phyloP scores from a whole-genome alignment of 306 rosid species.

The Malus domestica region ASM211411v1 NC_041804.1:6269001-6269500 shows the following conservation, averaged over 20 bases:
- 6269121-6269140: background rate
- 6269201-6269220: background rate
- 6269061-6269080: slow-evolving; percentile 64
- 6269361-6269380: background rate
- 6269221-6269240: background rate
- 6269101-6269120: slow-evolving; percentile 17
- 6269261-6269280: background rate
- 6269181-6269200: background rate
- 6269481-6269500: background rate
- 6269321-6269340: background rate
- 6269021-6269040: slow-evolving; percentile 98
- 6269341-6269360: background rate
- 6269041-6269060: slow-evolving; percentile 95
- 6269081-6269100: slow-evolving; percentile 61
- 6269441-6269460: background rate
- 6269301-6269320: background rate
- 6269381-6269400: background rate
- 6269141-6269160: background rate
- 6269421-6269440: background rate
- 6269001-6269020: slow-evolving; percentile 87
- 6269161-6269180: slow-evolving; percentile 1
- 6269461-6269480: background rate
- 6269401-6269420: background rate
- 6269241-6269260: background rate
- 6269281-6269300: background rate